These are phyloP conservation scores for Lipomyces lipofer DNA, from an alignment of 805 yeast species.

Conservation along the genomic window DNA sequence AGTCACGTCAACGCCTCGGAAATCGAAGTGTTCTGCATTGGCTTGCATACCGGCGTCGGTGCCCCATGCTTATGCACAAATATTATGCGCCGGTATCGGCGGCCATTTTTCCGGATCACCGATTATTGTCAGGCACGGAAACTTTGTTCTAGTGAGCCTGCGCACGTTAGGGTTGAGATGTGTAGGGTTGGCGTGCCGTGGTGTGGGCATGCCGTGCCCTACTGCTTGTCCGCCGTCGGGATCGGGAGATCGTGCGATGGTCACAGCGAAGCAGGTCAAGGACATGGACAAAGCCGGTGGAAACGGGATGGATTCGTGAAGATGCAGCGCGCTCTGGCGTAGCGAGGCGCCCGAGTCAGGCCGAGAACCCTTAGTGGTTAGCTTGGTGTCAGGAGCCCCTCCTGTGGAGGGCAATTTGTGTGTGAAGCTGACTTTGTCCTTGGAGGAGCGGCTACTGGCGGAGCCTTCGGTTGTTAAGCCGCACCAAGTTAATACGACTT, in stretches of 20 bases:
- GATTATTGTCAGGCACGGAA: too few species aligned
- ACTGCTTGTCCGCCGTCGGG: background rate
- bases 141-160: too few species aligned
- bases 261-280: background rate
- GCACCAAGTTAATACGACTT: too few species aligned
- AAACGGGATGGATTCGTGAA: background rate
- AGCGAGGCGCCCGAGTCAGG: background rate
- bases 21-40: background rate
- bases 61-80: background rate
- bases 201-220: background rate
- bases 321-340: background rate
- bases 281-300: background rate
- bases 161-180: too few species aligned
- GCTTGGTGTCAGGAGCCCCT: background rate
- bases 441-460: conserved; percentile 16
- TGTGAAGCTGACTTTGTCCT: background rate
- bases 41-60: background rate
- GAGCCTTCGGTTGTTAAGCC: conserved; percentile 22
- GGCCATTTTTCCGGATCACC: background rate
- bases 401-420: background rate
- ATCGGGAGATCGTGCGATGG: background rate
- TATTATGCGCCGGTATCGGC: background rate
- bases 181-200: conserved; percentile 1
- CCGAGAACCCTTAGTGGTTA: background rate
- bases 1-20: background rate